Percentiles rank a stretch among this genome's conserved stretches.
Evolutionary conservation across 768 basidiomycete genomes (phyloP).

Genomic region (Pisolithus sp.): DNA sequence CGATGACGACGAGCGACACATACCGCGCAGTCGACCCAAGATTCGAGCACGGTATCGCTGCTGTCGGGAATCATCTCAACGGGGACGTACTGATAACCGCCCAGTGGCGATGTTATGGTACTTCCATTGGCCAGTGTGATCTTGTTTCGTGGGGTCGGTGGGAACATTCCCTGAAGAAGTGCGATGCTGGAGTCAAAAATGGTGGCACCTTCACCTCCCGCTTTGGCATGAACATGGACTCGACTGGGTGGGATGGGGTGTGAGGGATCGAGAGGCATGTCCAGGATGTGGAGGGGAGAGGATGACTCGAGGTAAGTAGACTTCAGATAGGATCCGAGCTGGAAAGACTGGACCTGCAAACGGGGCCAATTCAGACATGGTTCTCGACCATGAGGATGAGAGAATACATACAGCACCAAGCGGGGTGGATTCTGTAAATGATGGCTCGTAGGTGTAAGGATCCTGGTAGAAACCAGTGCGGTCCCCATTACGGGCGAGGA

Average conservation of each 20-base stretch:
- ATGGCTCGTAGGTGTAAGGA: conserved; percentile 57
- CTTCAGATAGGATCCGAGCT: conserved; percentile 56
- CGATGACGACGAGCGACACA: conserved; percentile 22
- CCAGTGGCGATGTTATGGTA: conserved; percentile 64
- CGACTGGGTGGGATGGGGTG: conserved; percentile 58
- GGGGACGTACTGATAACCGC: conserved; percentile 83
- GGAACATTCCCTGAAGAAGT: conserved; percentile 77
- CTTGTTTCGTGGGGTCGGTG: conserved; percentile 62
- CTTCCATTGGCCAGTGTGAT: conserved; percentile 75
- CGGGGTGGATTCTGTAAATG: conserved; percentile 65
- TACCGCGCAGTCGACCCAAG: conserved; percentile 63
- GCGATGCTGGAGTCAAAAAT: conserved; percentile 84
- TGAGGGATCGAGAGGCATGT: conserved; percentile 52
- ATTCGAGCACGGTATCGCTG: conserved; percentile 74
- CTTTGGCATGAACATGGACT: conserved; percentile 73
- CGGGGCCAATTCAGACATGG: too few species aligned
- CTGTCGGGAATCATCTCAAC: conserved; percentile 44
- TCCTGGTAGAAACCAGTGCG: conserved; percentile 65
- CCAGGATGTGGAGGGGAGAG: conserved; percentile 62
- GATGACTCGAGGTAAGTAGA: conserved; percentile 59
- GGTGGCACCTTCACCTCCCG: conserved; percentile 71
- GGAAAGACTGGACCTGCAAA: conserved; percentile 55
- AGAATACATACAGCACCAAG: conserved; percentile 56
- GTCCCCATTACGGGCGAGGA: conserved; percentile 74
- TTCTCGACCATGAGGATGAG: neutral